phyloP scores from a whole-genome alignment of 306 rosid species.

The Cicer cuneatum region DNA sequence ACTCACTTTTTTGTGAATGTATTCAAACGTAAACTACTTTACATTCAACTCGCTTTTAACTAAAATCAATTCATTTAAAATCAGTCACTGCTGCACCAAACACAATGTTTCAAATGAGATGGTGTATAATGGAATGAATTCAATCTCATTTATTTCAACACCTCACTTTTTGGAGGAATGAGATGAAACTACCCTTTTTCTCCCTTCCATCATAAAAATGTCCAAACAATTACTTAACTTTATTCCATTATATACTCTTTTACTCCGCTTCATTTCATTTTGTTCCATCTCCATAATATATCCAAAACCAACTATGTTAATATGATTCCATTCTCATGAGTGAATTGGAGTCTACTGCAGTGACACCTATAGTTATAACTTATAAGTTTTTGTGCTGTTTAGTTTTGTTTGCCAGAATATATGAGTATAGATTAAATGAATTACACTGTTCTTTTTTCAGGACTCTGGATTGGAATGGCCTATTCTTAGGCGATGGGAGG shows the following conservation, averaged over 20 bases:
- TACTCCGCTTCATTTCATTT: neutral
- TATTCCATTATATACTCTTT: neutral
- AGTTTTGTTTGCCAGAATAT: constrained; percentile 31
- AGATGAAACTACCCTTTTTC: neutral
- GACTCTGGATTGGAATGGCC: constrained; percentile 63
- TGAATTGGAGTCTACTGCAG: neutral
- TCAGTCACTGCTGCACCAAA: no score
- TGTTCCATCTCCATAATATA: neutral
- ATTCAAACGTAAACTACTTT: no score
- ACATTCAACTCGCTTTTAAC: no score
- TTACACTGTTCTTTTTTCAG: constrained; percentile 52
- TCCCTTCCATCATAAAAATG: neutral
- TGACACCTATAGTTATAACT: neutral
- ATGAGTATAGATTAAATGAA: neutral
- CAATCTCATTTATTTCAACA: neutral
- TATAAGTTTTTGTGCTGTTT: constrained; percentile 2
- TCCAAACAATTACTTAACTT: neutral
- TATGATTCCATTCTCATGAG: neutral
- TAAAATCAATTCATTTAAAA: no score
- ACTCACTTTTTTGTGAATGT: no score
- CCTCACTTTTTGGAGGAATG: neutral
- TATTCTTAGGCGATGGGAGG: constrained; percentile 88
- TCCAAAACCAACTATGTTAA: constrained; percentile 1
- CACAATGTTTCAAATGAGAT: neutral
- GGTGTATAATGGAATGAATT: neutral